These are phyloP conservation scores for Debaryomycetaceae sp. DNA, from an alignment of 1,139 yeast genomes.

Conservation along the genomic window DNA sequence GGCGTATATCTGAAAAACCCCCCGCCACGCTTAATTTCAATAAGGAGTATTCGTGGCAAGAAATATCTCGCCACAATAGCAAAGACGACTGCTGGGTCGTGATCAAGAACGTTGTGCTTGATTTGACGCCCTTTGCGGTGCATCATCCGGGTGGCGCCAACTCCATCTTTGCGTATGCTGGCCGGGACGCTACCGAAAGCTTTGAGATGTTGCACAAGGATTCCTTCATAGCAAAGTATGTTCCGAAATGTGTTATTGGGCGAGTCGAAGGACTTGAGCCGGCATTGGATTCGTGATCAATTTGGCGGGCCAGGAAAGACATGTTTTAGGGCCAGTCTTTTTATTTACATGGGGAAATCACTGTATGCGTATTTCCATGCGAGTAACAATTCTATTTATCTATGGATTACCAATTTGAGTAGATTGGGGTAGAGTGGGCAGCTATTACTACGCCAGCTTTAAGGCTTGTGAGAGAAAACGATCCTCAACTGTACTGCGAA, in stretches of 20 bases:
- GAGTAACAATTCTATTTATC: too few species aligned
- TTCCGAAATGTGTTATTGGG: constrained; percentile 37
- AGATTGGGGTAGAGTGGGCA: too few species aligned
- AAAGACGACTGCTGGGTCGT: constrained; percentile 78
- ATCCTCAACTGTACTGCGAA: too few species aligned
- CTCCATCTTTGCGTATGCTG: constrained; percentile 69
- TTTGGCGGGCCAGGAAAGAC: too few species aligned
- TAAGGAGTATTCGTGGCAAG: constrained; percentile 36
- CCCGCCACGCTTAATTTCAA: constrained; percentile 22
- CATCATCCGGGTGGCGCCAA: constrained; percentile 86
- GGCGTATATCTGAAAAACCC: constrained; percentile 1
- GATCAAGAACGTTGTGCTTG: constrained; percentile 73
- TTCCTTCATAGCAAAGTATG: constrained; percentile 39
- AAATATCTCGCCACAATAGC: constrained; percentile 54
- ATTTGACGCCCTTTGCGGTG: constrained; percentile 66
- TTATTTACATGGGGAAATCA: too few species aligned
- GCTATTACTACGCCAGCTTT: too few species aligned
- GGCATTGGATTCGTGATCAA: constrained; percentile 16
- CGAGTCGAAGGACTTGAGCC: constrained; percentile 36
- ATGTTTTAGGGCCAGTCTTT: too few species aligned
- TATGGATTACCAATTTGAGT: too few species aligned
- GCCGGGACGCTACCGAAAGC: constrained; percentile 82
- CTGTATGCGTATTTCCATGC: too few species aligned
- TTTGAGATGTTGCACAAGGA: constrained; percentile 57
- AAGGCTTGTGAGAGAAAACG: too few species aligned